These are phyloP conservation scores for Beta corolliflora DNA, from an alignment of 179 eudicot species.

Conservation along the genomic window DNA sequence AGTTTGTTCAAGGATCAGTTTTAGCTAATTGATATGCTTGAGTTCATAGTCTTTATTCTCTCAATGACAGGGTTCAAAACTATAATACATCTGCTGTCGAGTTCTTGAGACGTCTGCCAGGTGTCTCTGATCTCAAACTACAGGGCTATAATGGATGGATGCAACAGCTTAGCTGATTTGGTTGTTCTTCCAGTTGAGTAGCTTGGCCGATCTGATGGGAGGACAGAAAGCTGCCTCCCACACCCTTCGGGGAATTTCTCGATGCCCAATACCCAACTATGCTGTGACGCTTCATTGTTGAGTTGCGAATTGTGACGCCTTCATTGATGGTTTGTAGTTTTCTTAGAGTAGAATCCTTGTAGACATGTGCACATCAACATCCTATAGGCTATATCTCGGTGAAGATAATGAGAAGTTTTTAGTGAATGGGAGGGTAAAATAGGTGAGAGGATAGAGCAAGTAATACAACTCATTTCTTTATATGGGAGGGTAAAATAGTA, in stretches of 20 bases:
- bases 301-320: not conserved
- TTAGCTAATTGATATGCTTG: not conserved
- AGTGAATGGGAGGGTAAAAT: too few relatives aligned
- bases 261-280: slow-evolving; percentile 96
- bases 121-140: slow-evolving; percentile 96
- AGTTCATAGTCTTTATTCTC: not conserved
- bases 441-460: not conserved
- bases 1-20: not conserved
- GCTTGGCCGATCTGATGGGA: slow-evolving; percentile 84
- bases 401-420: too few relatives aligned
- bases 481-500: not conserved
- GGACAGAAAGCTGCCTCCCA: slow-evolving; percentile 86
- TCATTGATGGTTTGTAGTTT: not conserved
- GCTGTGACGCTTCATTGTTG: slow-evolving; percentile 31
- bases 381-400: too few relatives aligned
- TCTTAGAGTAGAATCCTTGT: not conserved
- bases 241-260: slow-evolving; percentile 85
- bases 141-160: slow-evolving; percentile 80
- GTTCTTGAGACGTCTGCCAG: slow-evolving; percentile 89
- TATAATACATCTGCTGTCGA: slow-evolving; percentile 93
- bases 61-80: slow-evolving; percentile 75
- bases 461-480: too few relatives aligned
- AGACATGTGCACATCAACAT: not conserved
- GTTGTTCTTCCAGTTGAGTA: slow-evolving; percentile 78
- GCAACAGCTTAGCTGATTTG: slow-evolving; percentile 77